Evolutionary conservation across 306 rosid species (phyloP).

Genomic region (Carpinus fangiana): DNA sequence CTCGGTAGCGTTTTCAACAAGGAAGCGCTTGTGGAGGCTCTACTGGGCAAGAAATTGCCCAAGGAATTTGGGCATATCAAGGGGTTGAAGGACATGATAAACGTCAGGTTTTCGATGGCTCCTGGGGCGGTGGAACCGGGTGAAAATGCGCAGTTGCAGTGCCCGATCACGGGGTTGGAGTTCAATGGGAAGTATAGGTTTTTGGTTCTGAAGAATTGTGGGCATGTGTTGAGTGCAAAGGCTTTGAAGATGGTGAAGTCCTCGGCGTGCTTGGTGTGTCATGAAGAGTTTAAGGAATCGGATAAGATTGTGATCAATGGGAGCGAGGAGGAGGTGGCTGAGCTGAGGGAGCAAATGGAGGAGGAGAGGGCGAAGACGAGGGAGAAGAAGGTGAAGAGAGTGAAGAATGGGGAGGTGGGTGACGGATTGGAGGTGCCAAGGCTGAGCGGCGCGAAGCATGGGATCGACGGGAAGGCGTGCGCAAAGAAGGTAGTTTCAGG

Average conservation of each 20-base stretch:
- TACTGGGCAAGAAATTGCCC: conserved; percentile 84
- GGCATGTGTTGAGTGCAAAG: conserved; percentile 88
- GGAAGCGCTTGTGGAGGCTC: conserved; percentile 73
- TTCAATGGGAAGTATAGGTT: conserved; percentile 83
- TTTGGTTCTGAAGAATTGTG: conserved; percentile 74
- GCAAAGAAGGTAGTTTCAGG: conserved; percentile 52
- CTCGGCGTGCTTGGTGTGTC: conserved; percentile 71
- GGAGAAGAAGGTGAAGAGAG: conserved; percentile 68
- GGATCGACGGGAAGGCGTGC: conserved; percentile 48
- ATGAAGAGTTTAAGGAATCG: conserved; percentile 44
- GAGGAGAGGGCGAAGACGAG: conserved; percentile 59
- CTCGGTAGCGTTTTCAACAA: conserved; percentile 86
- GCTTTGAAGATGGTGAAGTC: conserved; percentile 88
- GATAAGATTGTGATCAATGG: conserved; percentile 86
- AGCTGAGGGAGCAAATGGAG: conserved; percentile 78
- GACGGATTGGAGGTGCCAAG: conserved; percentile 40
- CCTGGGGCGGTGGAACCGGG: conserved; percentile 39
- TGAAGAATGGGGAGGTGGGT: conserved; percentile 44
- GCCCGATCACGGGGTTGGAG: conserved; percentile 82
- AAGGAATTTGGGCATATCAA: conserved; percentile 79
- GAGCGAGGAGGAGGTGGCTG: conserved; percentile 75
- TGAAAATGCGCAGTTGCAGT: conserved; percentile 50
- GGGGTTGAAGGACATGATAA: conserved; percentile 89
- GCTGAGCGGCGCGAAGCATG: conserved; percentile 79
- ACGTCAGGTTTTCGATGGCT: conserved; percentile 42